Base-by-base conservation (phyloP, 495 filamentous ascomycete species). In the Neurospora sp. region DNA sequence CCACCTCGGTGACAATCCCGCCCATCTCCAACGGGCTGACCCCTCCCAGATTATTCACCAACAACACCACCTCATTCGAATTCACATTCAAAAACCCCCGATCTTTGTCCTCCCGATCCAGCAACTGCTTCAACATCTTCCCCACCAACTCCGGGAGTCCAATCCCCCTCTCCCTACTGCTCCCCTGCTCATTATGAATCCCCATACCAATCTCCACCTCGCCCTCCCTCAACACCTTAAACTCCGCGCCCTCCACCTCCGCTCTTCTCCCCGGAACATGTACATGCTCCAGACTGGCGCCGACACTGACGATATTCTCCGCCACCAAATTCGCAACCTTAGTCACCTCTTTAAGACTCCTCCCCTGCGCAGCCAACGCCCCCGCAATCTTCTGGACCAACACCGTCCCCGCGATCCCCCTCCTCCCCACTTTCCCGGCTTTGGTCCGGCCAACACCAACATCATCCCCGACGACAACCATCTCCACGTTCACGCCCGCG, bases 181-280 rank as follows among this genome's bases (percentile, higher is more conserved):
- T 94, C 1, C 96, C 96, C 1, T 92, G 88, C 82, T 99, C 96
- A 79, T 99, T 99, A 81, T 99, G 96, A 80, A 98, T 98, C 12
- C 96, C 96, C 96, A 98, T 99, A 20, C 96, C 96, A 76, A 99
- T 86, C 84, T 99, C 96, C 27, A 97, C 90, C 83, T 98, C 91
- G 53, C 89, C 90, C 0, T 84, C 79, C 40, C 83, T 84, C 72
- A 97, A 82, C 5, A 82, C 82, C 59, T 89, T 91, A 14, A 83
- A 83, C 12, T 73, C 74, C 12, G 82, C 79, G 1, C 76, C 79
- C 35, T 82, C 76, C 5, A 80, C 72, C 27, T 78, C 77, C 81
- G 71, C 75, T 3, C 80, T 86, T 76, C 93, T 87, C 14, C 96
- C 96, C 0, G 96, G 96, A 0, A 99, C 92, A 79, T 99, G 96